A percentile compares a stretch with the other conserved stretches of the same genome.
Conservation (phyloP, 192 early-diverging fungal genomes). For the Coemansia asiatica region DNA sequence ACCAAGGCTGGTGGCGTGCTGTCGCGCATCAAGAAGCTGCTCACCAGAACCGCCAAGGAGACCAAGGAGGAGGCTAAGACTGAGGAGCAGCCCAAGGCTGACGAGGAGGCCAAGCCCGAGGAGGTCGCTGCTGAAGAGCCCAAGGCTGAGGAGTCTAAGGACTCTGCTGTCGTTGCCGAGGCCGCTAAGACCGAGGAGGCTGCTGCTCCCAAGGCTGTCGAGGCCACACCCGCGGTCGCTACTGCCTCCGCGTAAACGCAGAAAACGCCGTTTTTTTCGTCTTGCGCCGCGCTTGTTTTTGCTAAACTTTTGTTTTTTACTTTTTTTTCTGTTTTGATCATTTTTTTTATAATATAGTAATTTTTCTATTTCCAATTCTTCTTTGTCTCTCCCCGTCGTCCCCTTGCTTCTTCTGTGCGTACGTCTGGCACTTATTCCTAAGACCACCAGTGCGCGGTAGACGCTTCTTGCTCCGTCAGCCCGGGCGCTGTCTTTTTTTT, state of each 20-base stretch:
- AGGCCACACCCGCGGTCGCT: constrained; percentile 33
- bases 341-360: constrained; percentile 16
- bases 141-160: constrained; percentile 35
- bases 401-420: constrained; percentile 6
- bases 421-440: too few relatives aligned
- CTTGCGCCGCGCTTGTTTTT: constrained; percentile 13
- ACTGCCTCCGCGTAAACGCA: constrained; percentile 51
- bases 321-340: constrained; percentile 21
- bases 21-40: constrained; percentile 43
- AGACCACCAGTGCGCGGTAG: too few relatives aligned
- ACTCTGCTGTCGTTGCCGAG: constrained; percentile 34
- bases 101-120: constrained; percentile 15
- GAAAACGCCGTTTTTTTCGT: constrained; percentile 13
- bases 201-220: constrained; percentile 20
- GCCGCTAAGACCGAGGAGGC: constrained; percentile 8
- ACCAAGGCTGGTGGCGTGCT: constrained; percentile 46
- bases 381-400: constrained; percentile 2
- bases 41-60: constrained; percentile 42
- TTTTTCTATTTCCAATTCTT: neutral
- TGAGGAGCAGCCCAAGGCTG: neutral
- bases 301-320: constrained; percentile 11
- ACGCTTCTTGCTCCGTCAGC: too few relatives aligned
- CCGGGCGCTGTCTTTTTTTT: too few relatives aligned
- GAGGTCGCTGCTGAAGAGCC: constrained; percentile 20
- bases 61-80: constrained; percentile 20